phyloP scores from a whole-genome alignment of 768 basidiomycete species.

The Rhizopogon vinicolor region DNA sequence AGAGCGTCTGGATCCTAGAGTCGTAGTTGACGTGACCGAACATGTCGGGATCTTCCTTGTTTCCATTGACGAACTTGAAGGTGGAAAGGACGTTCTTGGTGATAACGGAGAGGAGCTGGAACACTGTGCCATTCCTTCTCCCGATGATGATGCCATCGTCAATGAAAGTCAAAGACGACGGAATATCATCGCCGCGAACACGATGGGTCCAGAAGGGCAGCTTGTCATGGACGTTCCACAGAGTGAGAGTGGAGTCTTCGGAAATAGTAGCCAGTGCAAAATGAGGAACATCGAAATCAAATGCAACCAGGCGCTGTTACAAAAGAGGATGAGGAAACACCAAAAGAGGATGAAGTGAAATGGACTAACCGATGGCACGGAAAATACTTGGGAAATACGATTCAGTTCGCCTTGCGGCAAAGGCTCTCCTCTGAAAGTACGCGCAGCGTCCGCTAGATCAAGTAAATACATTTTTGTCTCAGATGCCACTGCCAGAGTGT shows the following conservation, averaged over 20 bases:
- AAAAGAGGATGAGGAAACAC: background rate
- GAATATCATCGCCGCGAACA: slow-evolving; percentile 73
- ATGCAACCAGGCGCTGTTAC: slow-evolving; percentile 70
- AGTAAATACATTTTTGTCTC: slow-evolving; percentile 72
- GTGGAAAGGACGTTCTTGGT: slow-evolving; percentile 72
- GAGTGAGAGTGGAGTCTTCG: slow-evolving; percentile 73
- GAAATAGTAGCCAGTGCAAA: slow-evolving; percentile 78
- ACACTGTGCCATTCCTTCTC: slow-evolving; percentile 77
- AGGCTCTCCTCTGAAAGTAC: slow-evolving; percentile 58
- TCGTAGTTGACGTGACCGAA: slow-evolving; percentile 87
- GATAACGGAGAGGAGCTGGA: slow-evolving; percentile 77
- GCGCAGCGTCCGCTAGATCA: slow-evolving; percentile 61
- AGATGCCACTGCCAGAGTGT: slow-evolving; percentile 80
- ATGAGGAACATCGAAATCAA: slow-evolving; percentile 79
- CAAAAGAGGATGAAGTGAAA: background rate
- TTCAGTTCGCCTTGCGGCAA: slow-evolving; percentile 65
- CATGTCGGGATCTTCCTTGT: slow-evolving; percentile 75
- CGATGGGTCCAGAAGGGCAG: slow-evolving; percentile 72
- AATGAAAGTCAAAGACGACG: slow-evolving; percentile 81
- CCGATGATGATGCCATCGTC: slow-evolving; percentile 85
- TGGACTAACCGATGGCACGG: slow-evolving; percentile 60
- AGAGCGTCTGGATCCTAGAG: slow-evolving; percentile 77
- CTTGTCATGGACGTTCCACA: slow-evolving; percentile 80
- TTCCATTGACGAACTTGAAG: slow-evolving; percentile 69
- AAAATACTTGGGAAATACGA: slow-evolving; percentile 64